Evolutionary conservation across 2,329 filamentous ascomycete genomes (phyloP).

Genomic region (Botryosphaeria dothidea): DNA sequence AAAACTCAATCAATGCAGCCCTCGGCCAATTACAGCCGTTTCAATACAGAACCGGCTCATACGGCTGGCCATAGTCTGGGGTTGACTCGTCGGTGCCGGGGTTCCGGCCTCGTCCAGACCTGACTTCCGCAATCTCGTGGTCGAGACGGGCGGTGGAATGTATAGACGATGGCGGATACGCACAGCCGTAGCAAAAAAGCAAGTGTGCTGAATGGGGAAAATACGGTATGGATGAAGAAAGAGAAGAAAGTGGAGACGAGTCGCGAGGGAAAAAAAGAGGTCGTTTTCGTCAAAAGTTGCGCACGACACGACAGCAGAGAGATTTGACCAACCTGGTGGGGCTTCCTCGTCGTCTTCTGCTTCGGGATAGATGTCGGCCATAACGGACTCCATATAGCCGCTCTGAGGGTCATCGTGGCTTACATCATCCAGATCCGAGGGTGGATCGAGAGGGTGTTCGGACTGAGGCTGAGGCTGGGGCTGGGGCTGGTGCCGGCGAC

Average conservation of each 20-base stretch:
- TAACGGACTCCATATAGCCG: slow-evolving; percentile 13
- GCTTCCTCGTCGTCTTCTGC: slow-evolving; percentile 30
- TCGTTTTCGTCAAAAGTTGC: neutral
- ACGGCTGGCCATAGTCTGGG: neutral
- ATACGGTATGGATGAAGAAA: neutral
- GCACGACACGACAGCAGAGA: neutral
- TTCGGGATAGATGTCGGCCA: slow-evolving; percentile 29
- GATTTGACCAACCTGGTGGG: neutral
- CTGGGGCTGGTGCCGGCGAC: slow-evolving; percentile 27
- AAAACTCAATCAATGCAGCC: neutral
- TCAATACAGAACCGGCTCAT: neutral
- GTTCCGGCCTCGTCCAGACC: neutral
- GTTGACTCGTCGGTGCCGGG: neutral
- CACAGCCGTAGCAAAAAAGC: neutral
- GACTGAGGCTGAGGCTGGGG: slow-evolving; percentile 18
- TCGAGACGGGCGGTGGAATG: neutral
- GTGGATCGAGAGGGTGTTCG: slow-evolving; percentile 20
- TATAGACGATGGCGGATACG: neutral
- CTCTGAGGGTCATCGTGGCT: neutral
- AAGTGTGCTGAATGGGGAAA: neutral
- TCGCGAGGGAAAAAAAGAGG: neutral
- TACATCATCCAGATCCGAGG: slow-evolving; percentile 17
- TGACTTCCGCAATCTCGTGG: neutral
- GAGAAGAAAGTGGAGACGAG: neutral
- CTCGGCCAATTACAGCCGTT: neutral